Conservation (phyloP, 192 early-diverging fungal species). For the Chytriomyces hyalinus region DNA sequence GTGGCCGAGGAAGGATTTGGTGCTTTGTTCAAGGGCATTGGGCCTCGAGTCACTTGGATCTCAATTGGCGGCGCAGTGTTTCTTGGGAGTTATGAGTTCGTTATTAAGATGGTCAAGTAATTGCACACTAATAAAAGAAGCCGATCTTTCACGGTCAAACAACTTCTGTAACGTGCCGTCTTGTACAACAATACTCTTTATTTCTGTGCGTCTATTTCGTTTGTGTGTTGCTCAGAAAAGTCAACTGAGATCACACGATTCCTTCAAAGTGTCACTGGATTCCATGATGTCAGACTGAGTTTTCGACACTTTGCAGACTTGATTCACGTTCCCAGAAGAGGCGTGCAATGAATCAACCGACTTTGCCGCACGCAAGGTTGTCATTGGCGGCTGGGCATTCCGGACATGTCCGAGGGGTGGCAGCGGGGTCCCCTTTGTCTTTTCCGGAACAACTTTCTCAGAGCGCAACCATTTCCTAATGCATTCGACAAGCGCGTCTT, state of each 20-base stretch:
- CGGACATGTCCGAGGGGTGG: too few relatives aligned
- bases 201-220: background rate
- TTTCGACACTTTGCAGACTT: too few relatives aligned
- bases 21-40: constrained; percentile 85
- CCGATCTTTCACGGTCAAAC: background rate
- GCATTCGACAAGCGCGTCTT: constrained; percentile 14
- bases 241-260: too few relatives aligned
- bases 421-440: background rate
- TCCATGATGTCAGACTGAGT: too few relatives aligned
- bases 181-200: background rate
- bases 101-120: constrained; percentile 6
- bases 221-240: too few relatives aligned
- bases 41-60: constrained; percentile 94
- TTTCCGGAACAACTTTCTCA: constrained; percentile 17
- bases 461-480: constrained; percentile 29
- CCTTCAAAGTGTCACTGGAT: too few relatives aligned
- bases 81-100: constrained; percentile 90
- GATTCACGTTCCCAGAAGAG: too few relatives aligned
- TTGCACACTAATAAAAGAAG: background rate
- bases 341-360: too few relatives aligned
- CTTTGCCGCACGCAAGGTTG: too few relatives aligned
- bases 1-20: constrained; percentile 76
- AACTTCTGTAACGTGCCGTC: background rate
- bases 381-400: too few relatives aligned
- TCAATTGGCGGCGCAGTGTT: constrained; percentile 94